phyloP scores from a whole-genome alignment of 1,284 basidiomycete genomes.

The Ceratobasidium theobromae region DNA sequence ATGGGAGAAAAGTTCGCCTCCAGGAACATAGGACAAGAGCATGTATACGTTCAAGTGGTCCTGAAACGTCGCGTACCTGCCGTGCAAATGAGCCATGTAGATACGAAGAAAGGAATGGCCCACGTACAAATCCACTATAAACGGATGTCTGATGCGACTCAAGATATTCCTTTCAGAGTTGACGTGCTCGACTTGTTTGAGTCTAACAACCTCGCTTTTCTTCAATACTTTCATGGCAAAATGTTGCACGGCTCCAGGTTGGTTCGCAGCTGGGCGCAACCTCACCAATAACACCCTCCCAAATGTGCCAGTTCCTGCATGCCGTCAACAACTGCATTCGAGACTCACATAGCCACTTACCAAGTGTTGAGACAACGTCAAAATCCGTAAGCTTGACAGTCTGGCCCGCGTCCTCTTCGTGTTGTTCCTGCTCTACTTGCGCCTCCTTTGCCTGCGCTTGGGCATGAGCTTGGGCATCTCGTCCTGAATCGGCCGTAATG shows the following conservation, averaged over 20 bases:
- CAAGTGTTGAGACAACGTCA: conserved; percentile 74
- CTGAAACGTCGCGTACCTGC: conserved; percentile 86
- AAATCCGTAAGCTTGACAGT: conserved; percentile 69
- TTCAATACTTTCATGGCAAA: conserved; percentile 93
- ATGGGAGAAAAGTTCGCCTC: conserved; percentile 95
- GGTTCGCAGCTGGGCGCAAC: conserved; percentile 53
- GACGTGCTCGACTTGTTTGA: conserved; percentile 98
- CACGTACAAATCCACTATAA: conserved; percentile 67
- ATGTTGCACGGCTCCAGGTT: conserved; percentile 51
- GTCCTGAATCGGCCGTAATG: conserved; percentile 10
- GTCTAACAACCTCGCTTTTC: conserved; percentile 91
- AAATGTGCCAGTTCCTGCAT: conserved; percentile 87
- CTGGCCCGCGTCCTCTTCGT: conserved; percentile 30
- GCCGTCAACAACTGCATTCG: not conserved
- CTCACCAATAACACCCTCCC: conserved; percentile 86
- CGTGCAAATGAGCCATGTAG: not conserved
- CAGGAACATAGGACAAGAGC: conserved; percentile 98
- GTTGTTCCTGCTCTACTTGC: not conserved
- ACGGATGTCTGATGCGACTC: conserved; percentile 78
- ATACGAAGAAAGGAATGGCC: conserved; percentile 54
- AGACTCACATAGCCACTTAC: conserved; percentile 48
- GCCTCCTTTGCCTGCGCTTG: conserved; percentile 18
- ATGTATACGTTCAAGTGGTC: conserved; percentile 97
- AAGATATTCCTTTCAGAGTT: conserved; percentile 97
- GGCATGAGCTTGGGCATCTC: not conserved